These are phyloP conservation scores for Coffea eugenioides DNA, from an alignment of 257 asterid species.

Conservation along the genomic window DNA sequence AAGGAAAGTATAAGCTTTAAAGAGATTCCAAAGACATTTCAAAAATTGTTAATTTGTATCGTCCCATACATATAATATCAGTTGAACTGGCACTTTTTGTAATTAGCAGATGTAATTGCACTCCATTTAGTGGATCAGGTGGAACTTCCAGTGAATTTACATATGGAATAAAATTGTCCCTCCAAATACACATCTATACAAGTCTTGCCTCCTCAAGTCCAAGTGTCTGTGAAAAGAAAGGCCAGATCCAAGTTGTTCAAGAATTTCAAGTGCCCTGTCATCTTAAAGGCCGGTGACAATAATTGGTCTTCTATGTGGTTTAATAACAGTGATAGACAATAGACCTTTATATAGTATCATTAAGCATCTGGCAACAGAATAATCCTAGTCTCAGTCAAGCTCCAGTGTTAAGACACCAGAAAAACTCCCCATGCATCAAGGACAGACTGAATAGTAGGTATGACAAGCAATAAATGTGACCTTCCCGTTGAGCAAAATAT, in stretches of 20 bases:
- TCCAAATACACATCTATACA: too few relatives aligned
- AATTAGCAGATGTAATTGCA: neutral
- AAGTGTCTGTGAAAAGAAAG: too few relatives aligned
- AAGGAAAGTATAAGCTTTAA: neutral
- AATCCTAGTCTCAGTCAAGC: neutral
- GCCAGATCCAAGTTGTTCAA: too few relatives aligned
- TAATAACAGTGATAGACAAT: too few relatives aligned
- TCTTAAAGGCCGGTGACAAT: neutral
- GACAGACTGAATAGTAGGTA: neutral
- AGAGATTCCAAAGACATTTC: neutral
- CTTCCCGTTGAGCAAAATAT: neutral
- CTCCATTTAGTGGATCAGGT: neutral
- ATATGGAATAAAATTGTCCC: too few relatives aligned
- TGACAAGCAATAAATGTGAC: neutral
- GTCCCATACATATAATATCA: neutral
- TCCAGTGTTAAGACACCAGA: neutral
- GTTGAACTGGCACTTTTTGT: neutral
- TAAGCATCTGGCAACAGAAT: neutral
- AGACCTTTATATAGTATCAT: neutral
- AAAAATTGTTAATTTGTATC: neutral
- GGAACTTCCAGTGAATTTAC: too few relatives aligned
- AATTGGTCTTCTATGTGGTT: too few relatives aligned
- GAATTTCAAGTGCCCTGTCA: neutral
- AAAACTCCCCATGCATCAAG: conserved; percentile 1
- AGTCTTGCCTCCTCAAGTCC: too few relatives aligned